Base-by-base conservation (phyloP, 768 basidiomycete genomes). In the Podaxis sp. region DNA sequence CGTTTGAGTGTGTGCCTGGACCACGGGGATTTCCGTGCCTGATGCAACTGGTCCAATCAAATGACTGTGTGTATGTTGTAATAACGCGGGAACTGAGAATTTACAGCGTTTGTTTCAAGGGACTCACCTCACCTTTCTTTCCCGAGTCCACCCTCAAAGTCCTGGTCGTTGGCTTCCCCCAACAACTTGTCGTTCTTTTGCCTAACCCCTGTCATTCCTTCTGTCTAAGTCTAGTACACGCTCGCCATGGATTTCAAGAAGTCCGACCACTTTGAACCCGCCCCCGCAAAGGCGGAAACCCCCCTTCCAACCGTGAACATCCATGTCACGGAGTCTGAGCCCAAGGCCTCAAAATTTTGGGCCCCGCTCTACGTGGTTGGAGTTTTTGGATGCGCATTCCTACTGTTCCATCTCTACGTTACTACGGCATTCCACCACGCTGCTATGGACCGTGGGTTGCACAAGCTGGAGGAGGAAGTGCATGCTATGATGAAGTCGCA, bases 201-300 rank as follows among this genome's bases (percentile, higher is more conserved):
- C 28, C 60, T 36, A 53, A 61, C 60, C 52, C 52, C 26, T 48
- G 60, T 61, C 60, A 30, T 53, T 61, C 52, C 38, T 63, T 63
- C 15, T 57, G 46, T 40, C 54, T 42, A 11, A 61, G 8, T 28
- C 48, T 56, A 48, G 3, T 56, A 24, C n/a, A 49, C 33, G 33
- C 11, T 40, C 9, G 19, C 8, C 19, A 63, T 63, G 61, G 54
- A 63, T 51, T 19, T 9, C 55, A 53, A 63, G 46, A 49, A 30
- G 4, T 33, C 54, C 46, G 7, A 48, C 54, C 42, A 52, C 4
- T 22, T 38, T 6, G 30, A 39, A 36, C 38, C 22, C 7, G 12
- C n/a, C 48, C 11, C 38, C 58, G n/a, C 38, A 24, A 40, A 36
- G 36, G 28, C 19, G 11, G 42, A n/a, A n/a, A n/a, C 54, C 3